Conservation (phyloP, 805 yeast genomes). For the Wickerhamomyces subpelliculosus region DNA sequence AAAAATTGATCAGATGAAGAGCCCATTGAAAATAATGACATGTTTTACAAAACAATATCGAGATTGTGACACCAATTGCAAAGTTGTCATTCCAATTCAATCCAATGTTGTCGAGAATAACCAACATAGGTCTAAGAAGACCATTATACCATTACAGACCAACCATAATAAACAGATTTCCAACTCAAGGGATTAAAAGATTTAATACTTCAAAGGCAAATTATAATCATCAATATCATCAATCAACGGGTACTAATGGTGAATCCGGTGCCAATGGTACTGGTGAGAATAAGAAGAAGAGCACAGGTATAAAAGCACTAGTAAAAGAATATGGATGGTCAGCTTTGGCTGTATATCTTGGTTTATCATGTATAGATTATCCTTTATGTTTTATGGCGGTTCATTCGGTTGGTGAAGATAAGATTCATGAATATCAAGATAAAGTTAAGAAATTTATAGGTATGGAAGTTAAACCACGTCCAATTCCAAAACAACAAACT, state of each 20-base stretch:
- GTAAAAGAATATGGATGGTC: constrained; percentile 86
- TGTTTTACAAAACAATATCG: background rate
- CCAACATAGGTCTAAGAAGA: background rate
- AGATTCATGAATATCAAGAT: constrained; percentile 61
- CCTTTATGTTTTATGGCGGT: constrained; percentile 81
- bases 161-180: too few relatives aligned
- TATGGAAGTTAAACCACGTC: constrained; percentile 31
- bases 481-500: constrained; percentile 18
- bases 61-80: background rate
- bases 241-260: background rate
- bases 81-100: too few relatives aligned
- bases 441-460: constrained; percentile 36
- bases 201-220: background rate
- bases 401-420: constrained; percentile 82
- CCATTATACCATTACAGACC: background rate
- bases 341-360: constrained; percentile 80
- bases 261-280: background rate
- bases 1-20: too few relatives aligned
- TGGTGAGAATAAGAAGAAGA: constrained; percentile 13
- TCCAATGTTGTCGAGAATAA: background rate
- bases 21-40: too few relatives aligned
- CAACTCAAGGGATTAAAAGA: background rate
- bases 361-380: constrained; percentile 65
- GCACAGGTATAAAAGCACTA: constrained; percentile 47
- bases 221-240: background rate